These are phyloP conservation scores for Zygoascus meyerae DNA, from an alignment of 1,139 yeast genomes.

Conservation along the genomic window DNA sequence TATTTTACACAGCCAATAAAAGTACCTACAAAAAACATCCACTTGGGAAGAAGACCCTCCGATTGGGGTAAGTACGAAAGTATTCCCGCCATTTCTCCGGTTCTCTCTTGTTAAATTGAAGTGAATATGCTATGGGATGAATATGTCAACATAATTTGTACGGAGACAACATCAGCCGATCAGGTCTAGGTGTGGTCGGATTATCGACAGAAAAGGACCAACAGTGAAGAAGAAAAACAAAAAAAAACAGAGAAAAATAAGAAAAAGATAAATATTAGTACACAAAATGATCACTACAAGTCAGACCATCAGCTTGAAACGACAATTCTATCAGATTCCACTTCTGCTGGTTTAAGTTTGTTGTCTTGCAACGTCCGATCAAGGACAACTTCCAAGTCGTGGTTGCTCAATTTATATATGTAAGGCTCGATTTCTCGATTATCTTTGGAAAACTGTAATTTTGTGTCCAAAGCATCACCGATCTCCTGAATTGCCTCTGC, in stretches of 20 bases:
- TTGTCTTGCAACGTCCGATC: constrained; percentile 51
- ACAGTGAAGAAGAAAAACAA: no score
- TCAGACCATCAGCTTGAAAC: neutral
- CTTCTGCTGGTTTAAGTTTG: constrained; percentile 10
- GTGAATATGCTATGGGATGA: no score
- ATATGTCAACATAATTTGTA: no score
- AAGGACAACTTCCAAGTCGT: constrained; percentile 49
- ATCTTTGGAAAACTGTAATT: constrained; percentile 9
- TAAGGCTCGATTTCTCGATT: constrained; percentile 20
- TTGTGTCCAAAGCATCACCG: constrained; percentile 24
- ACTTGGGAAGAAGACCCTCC: constrained; percentile 56
- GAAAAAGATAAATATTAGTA: no score
- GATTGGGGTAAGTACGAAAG: constrained; percentile 35
- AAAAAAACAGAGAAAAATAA: no score
- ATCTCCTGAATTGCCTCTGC: constrained; percentile 28
- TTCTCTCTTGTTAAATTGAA: no score
- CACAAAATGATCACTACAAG: no score
- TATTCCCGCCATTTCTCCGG: constrained; percentile 9
- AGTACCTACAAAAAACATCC: constrained; percentile 51
- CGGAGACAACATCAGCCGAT: no score
- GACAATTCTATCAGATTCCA: neutral
- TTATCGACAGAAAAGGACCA: no score
- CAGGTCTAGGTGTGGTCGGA: no score
- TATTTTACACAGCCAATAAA: neutral
- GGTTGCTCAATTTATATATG: constrained; percentile 26